Percentiles rank a stretch among this genome's conserved stretches.
Evolutionary conservation across 768 basidiomycete species (phyloP).

Genomic region (Symmetrospora coprosmae): DNA sequence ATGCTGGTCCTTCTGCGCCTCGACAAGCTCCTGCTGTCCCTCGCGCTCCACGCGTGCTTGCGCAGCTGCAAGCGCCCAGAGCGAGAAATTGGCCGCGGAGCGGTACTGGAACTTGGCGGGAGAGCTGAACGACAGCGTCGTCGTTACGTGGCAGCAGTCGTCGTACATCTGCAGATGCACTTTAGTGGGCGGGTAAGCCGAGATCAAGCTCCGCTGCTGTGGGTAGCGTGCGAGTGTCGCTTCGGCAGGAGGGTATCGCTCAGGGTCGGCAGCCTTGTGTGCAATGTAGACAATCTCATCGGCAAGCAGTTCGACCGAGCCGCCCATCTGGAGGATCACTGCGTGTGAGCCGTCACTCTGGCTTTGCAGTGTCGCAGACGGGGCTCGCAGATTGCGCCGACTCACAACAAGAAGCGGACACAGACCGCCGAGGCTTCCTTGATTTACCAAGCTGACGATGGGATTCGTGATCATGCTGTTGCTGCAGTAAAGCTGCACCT

Average conservation of each 20-base stretch:
- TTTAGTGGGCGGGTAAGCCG: slow-evolving; percentile 29
- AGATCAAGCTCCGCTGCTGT: slow-evolving; percentile 12
- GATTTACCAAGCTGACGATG: slow-evolving; percentile 62
- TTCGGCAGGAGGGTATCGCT: slow-evolving; percentile 50
- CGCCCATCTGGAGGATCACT: slow-evolving; percentile 35
- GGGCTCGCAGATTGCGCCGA: not conserved
- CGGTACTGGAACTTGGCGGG: slow-evolving; percentile 38
- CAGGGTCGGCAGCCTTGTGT: slow-evolving; percentile 79
- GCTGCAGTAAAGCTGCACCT: slow-evolving; percentile 68
- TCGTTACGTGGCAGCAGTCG: slow-evolving; percentile 26
- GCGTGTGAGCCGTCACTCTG: no score
- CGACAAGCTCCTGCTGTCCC: not conserved
- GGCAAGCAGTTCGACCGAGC: slow-evolving; percentile 78
- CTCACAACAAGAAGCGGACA: slow-evolving; percentile 70
- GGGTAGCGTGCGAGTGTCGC: slow-evolving; percentile 46
- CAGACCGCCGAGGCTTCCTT: slow-evolving; percentile 74
- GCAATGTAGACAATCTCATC: slow-evolving; percentile 81
- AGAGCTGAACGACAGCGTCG: slow-evolving; percentile 33
- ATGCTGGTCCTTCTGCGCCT: not conserved
- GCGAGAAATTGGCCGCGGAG: slow-evolving; percentile 38
- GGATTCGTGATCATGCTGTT: slow-evolving; percentile 46
- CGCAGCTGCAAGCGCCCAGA: slow-evolving; percentile 35
- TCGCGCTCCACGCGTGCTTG: not conserved
- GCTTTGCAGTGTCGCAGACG: no score
- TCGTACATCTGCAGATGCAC: slow-evolving; percentile 32